Percentiles rank a stretch among this genome's conserved stretches.
Conservation (phyloP, 495 filamentous ascomycete genomes). For the Neurospora sp. region DNA sequence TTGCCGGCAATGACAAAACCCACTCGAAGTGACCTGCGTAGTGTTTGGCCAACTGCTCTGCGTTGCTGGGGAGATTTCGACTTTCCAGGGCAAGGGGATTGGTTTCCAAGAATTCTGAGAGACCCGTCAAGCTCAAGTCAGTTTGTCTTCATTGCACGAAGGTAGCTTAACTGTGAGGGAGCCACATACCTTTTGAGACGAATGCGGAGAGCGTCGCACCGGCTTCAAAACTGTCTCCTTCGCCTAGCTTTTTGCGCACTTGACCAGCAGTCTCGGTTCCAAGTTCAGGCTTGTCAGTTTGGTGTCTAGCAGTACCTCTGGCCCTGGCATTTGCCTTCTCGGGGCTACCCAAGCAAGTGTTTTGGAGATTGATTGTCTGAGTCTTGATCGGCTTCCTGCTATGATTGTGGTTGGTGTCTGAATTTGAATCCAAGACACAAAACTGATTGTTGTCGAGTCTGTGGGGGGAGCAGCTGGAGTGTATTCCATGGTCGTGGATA, state of each 20-base stretch:
- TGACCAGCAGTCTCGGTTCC: not conserved
- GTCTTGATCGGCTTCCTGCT: not conserved
- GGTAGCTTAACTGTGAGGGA: not conserved
- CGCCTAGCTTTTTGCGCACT: not conserved
- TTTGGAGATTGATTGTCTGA: not conserved
- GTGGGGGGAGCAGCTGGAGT: slow-evolving; percentile 3
- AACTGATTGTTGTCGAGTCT: slow-evolving; percentile 11
- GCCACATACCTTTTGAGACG: not conserved
- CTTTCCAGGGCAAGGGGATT: slow-evolving; percentile 24
- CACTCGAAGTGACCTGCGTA: slow-evolving; percentile 42
- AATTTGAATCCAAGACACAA: not conserved
- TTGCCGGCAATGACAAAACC: slow-evolving; percentile 26
- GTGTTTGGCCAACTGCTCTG: slow-evolving; percentile 36
- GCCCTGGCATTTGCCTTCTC: not conserved
- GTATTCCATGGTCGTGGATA: slow-evolving; percentile 10
- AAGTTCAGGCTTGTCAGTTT: not conserved
- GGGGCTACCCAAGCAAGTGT: not conserved
- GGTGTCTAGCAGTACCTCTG: not conserved
- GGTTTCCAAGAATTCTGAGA: slow-evolving; percentile 2
- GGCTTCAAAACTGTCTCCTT: not conserved
- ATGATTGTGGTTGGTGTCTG: not conserved
- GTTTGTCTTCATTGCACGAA: not conserved
- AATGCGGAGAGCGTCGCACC: not conserved
- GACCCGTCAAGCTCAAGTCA: not conserved
- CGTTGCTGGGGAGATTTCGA: slow-evolving; percentile 21